Conservation (phyloP, 1,284 basidiomycete genomes). For the Phylloporus gajari region DNA sequence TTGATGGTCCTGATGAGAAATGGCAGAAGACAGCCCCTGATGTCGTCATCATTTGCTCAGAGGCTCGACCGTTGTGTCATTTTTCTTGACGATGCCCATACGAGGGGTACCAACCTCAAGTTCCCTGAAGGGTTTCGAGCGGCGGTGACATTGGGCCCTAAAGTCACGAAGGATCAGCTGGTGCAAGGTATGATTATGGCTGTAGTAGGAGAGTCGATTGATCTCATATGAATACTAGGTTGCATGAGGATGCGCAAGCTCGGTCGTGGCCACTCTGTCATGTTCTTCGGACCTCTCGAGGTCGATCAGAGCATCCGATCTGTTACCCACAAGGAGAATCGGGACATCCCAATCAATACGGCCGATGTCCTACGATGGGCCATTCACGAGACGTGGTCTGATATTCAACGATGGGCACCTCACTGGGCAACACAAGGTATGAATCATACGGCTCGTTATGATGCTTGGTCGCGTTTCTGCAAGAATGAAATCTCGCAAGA, state of each 20-base stretch:
- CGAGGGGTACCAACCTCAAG: conserved; percentile 64
- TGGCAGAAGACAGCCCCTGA: conserved; percentile 48
- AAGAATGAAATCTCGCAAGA: not conserved
- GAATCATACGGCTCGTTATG: conserved; percentile 47
- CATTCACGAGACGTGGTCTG: conserved; percentile 3
- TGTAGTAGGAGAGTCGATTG: no score
- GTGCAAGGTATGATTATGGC: conserved; percentile 52
- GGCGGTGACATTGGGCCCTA: conserved; percentile 61
- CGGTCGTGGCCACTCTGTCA: conserved; percentile 56
- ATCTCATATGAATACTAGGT: conserved; percentile 34
- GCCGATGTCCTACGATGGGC: conserved; percentile 4
- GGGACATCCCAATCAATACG: conserved; percentile 28
- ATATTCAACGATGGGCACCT: conserved; percentile 49
- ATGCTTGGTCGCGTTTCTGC: conserved; percentile 41
- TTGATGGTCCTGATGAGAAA: conserved; percentile 53
- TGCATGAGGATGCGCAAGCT: conserved; percentile 62
- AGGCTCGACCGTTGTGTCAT: conserved; percentile 56
- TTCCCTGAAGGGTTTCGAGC: conserved; percentile 55
- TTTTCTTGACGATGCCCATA: conserved; percentile 67
- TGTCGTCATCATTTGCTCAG: conserved; percentile 53
- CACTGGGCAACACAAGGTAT: conserved; percentile 59
- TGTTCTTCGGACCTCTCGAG: conserved; percentile 60
- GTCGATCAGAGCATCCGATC: conserved; percentile 52
- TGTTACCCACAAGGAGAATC: conserved; percentile 20
- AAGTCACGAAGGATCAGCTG: conserved; percentile 61